Conservation (phyloP, 257 asterid species). For the Ajuga chamaepitys region DNA sequence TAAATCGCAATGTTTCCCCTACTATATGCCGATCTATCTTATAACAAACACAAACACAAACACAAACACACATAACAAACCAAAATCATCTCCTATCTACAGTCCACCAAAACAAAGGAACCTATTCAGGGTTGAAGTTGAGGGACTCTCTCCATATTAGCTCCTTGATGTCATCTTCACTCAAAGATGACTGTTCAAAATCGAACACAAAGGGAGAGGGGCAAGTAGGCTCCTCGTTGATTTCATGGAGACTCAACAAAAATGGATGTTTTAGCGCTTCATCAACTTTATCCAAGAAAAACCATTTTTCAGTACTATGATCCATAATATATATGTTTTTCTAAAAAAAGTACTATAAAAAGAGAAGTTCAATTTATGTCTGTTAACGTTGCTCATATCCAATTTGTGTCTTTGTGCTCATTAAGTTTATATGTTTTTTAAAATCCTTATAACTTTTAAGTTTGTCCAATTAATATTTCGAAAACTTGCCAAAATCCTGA, state of each 20-base stretch:
- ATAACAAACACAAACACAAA: conserved; percentile 12
- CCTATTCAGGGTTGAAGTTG: conserved; percentile 59
- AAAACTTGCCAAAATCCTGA: too few species aligned
- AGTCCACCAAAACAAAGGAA: conserved; percentile 13
- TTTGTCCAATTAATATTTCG: too few species aligned
- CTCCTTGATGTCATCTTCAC: conserved; percentile 82
- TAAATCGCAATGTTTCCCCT: conserved; percentile 9
- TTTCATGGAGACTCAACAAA: conserved; percentile 73
- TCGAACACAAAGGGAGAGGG: conserved; percentile 68
- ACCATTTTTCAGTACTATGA: conserved; percentile 8
- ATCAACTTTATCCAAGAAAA: conserved; percentile 45
- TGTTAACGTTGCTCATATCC: too few species aligned
- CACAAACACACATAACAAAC: conserved; percentile 19
- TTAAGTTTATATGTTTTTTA: too few species aligned
- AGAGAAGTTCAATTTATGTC: too few species aligned
- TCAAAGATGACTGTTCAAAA: conserved; percentile 67
- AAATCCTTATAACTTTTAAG: too few species aligned
- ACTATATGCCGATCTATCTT: conserved; percentile 5
- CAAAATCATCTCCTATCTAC: conserved; percentile 19
- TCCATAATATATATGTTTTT: too few species aligned
- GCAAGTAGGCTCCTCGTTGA: conserved; percentile 82
- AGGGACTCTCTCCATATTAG: conserved; percentile 78
- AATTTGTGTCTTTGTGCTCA: too few species aligned
- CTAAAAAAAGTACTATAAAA: too few species aligned
- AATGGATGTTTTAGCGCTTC: conserved; percentile 84